Conservation (phyloP, 768 basidiomycete genomes). For the Tulasnella sp. region DNA sequence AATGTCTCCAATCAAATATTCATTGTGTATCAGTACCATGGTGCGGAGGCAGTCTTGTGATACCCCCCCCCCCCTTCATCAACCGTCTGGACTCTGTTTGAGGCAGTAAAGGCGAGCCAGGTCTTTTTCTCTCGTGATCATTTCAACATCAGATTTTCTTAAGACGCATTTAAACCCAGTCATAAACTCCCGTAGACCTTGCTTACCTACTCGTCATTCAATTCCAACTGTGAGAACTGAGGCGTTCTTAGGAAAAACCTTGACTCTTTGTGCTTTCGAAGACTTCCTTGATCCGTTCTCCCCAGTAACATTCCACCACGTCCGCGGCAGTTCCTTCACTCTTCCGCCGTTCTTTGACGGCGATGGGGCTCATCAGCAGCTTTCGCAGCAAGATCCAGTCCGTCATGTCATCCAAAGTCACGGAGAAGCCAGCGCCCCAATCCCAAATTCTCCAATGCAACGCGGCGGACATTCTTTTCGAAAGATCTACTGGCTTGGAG, state of each 20-base stretch:
- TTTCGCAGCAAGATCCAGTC: neutral
- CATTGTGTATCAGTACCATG: no score
- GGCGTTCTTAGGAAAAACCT: neutral
- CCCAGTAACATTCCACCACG: neutral
- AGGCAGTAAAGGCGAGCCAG: no score
- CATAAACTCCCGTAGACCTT: neutral
- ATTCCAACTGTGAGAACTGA: neutral
- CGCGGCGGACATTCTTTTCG: neutral
- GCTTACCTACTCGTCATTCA: neutral
- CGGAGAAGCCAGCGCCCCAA: neutral
- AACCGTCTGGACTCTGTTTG: no score
- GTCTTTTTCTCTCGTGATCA: no score
- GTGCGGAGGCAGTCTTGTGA: no score
- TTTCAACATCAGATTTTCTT: neutral
- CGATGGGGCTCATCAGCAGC: neutral
- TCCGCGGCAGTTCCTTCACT: neutral
- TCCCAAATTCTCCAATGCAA: neutral
- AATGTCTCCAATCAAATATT: no score
- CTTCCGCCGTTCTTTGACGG: neutral
- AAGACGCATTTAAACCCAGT: neutral
- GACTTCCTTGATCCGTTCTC: neutral
- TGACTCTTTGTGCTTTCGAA: neutral
- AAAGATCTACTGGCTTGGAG: neutral
- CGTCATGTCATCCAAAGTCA: neutral
- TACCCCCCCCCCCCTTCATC: no score